Evolutionary conservation across 2,329 filamentous ascomycete species (phyloP), one percentile per base, ranked within the genome.

Genomic region (Epichloe sylvatica): DNA sequence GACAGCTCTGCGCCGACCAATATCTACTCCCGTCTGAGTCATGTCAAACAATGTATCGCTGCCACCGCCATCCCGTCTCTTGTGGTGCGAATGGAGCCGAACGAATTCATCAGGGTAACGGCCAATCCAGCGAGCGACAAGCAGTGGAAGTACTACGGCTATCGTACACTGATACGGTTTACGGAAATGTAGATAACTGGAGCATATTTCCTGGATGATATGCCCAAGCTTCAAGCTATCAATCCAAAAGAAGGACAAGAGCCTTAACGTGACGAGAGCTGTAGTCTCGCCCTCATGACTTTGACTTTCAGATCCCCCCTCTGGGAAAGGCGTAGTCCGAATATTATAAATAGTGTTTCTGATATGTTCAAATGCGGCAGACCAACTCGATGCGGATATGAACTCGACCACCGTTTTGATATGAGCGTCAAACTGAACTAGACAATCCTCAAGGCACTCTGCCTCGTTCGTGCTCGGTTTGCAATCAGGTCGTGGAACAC

Each of bases 1-100:
- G 34, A 77, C 65, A 3, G 70, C 70, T 55, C 73, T 78, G 45
- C 75, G 72, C 53, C 73, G 73, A 37, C 70, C 71, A 49, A 73
- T 77, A 59, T 84, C 80, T 36, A 73, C 71, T 30, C 81, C 72
- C 3, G 77, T 77, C 54, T 79, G 74, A 5, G 78, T 74, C 77
- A 84, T 84, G 57, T 85, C 81, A 59, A 84, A 84, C 23, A 85
- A 68, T 0, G 78, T 83, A 59, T 85, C 81, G 5, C 78, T 81
- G 4, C 78, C 75, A 9, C 77, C 77, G 45, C 75, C 78, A 55
- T 84, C 80, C n/a, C 84, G 70, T 57, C 78, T 74, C 57, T 72
- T 77, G 54, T 77, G 77, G 51, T 72, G 69, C 15, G 72, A 72
- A 61, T 85, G 81, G 51, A 84, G 66, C 51, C 75, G 71, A 44